A percentile compares a stretch with the other conserved stretches of the same genome.
These are phyloP conservation scores for Amanita polypyramis DNA, from an alignment of 768 basidiomycete genomes.

Conservation along the genomic window DNA sequence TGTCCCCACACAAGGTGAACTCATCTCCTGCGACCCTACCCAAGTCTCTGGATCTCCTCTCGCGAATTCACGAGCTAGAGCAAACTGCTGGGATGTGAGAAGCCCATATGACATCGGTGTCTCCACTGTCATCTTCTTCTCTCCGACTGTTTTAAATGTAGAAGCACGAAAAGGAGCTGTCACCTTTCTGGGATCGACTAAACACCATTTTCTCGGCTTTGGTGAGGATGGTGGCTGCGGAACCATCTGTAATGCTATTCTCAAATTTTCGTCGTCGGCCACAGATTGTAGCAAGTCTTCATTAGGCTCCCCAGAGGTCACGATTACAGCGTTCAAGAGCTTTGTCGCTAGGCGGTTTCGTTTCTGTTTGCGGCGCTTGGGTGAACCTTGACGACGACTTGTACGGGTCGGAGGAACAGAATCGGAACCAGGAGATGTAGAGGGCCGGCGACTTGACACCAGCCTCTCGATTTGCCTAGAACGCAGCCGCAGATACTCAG, in stretches of 20 bases:
- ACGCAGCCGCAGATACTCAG: not conserved
- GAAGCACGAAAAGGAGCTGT: slow-evolving; percentile 1
- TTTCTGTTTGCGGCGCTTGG: not conserved
- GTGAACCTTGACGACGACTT: not conserved
- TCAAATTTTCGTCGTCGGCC: not conserved
- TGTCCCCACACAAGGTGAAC: not conserved
- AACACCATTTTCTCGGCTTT: slow-evolving; percentile 1
- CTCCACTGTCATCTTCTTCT: not conserved
- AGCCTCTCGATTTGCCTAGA: not conserved
- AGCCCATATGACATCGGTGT: slow-evolving; percentile 2
- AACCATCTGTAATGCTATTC: not conserved
- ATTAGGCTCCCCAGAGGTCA: not conserved
- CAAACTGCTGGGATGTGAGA: not conserved
- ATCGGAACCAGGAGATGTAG: not conserved
- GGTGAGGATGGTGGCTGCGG: not conserved
- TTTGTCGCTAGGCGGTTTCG: not conserved
- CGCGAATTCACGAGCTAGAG: not conserved
- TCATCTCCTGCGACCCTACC: not conserved
- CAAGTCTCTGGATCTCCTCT: not conserved
- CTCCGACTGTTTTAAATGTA: not conserved
- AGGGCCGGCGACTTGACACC: not conserved
- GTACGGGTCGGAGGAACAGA: not conserved
- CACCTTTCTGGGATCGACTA: slow-evolving; percentile 6
- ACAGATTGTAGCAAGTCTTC: not conserved
- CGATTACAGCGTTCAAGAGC: not conserved